Base-by-base conservation (phyloP, 768 basidiomycete genomes). In the Galerina sulciceps region DNA sequence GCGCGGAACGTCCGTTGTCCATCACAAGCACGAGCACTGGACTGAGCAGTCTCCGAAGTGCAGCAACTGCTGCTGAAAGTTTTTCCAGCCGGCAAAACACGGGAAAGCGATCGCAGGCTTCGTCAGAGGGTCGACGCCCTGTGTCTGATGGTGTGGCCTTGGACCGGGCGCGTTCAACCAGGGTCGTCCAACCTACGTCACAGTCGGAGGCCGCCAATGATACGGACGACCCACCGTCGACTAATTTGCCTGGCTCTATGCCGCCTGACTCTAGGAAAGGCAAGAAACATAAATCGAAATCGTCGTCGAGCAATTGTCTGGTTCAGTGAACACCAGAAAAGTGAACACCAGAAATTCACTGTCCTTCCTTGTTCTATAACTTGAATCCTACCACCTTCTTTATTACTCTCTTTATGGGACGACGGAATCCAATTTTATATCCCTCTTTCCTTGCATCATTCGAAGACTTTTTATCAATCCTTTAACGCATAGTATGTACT, bases 41-140 rank as follows among this genome's bases (percentile, higher is more conserved):
- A 4, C 76, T 80, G 8, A 84, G 84, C 65, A 90, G 89, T 64
- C 60, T 88, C 65, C 78, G 83, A 40, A 87, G 86, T 61, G 81
- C 80, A 14, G 80, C 76, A 2, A 87, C 84, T 10, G 79, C 81
- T 13, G 75, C 68, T 51, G 84, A 78, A 65, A 80, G 78, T 57
- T 69, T 73, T 20, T 73, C 69, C 38, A 79, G 74, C 62, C 70
- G 69, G 47, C 71, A 67, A 36, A 68, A 71, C 26, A 67, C 68
- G 10, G 66, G 64, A 11, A 42, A 53, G 42, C 60, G 60, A 14
- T 67, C 67, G n/a, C 61, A 64, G 35, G 31, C 53, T 4, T 68
- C 69, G 59, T 46, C 52, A 57, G 57, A 20, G 48, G 18, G 37
- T 15, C 20, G 49, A 51, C 58, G 37, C 8, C 54, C 58, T 10